phyloP scores from a whole-genome alignment of 1,284 basidiomycete genomes.

The Naganishia sp. region DNA sequence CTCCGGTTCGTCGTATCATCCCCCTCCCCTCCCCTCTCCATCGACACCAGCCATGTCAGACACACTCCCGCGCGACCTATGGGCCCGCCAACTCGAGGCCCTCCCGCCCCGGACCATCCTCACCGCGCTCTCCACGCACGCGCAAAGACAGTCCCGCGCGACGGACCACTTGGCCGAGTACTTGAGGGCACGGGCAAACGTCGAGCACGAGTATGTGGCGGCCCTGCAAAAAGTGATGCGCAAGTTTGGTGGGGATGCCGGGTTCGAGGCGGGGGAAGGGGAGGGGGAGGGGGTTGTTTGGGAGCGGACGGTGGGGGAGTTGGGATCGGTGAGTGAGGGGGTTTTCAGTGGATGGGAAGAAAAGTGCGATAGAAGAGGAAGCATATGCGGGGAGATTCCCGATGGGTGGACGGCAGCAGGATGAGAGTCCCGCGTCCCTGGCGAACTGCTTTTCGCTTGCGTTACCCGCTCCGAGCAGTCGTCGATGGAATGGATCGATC shows the following conservation, averaged over 20 bases:
- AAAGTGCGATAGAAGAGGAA: too few relatives aligned
- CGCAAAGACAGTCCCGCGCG: conserved; percentile 47
- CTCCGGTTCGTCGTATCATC: background rate
- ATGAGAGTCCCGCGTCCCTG: too few relatives aligned
- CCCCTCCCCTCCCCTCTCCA: background rate
- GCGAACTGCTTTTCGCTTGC: too few relatives aligned
- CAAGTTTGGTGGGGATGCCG: conserved; percentile 43
- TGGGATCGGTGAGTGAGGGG: conserved; percentile 46
- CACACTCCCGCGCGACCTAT: conserved; percentile 28
- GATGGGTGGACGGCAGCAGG: too few relatives aligned
- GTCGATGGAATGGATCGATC: too few relatives aligned
- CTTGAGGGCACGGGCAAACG: conserved; percentile 56
- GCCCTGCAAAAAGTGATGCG: conserved; percentile 56
- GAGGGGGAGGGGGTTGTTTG: conserved; percentile 49
- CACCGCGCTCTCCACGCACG: conserved; percentile 42
- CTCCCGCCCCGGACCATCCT: conserved; percentile 46
- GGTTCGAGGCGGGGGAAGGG: conserved; percentile 45
- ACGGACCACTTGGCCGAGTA: conserved; percentile 55
- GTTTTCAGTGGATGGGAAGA: background rate
- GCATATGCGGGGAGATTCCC: too few relatives aligned
- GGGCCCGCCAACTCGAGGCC: conserved; percentile 31
- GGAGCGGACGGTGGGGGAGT: conserved; percentile 47
- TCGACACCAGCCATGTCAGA: conserved; percentile 2
- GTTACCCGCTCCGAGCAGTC: too few relatives aligned
- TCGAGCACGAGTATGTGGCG: conserved; percentile 57